A percentile compares a stretch with the other conserved stretches of the same genome.
phyloP scores from a whole-genome alignment of 1,284 basidiomycete species.

The Leccinum holopus region DNA sequence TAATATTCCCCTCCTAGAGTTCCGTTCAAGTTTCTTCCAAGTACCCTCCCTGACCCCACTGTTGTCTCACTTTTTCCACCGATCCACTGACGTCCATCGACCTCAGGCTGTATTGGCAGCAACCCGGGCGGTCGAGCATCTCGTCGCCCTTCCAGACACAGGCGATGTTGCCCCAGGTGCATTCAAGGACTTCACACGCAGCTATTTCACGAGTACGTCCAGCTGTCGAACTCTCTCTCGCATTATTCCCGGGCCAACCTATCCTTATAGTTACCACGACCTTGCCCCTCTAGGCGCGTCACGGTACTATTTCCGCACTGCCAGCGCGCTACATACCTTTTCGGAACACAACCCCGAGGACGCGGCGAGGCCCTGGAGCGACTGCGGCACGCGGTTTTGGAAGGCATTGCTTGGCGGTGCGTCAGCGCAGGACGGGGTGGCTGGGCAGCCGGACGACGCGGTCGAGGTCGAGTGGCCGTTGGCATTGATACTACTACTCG shows the following conservation, averaged over 20 bases:
- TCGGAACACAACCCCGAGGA: conserved; percentile 68
- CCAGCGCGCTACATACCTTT: conserved; percentile 71
- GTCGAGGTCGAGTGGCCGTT: conserved; percentile 76
- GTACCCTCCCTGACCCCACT: conserved; percentile 59
- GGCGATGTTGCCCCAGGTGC: conserved; percentile 34
- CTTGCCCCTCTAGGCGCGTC: conserved; percentile 26
- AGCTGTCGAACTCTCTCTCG: background rate
- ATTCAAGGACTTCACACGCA: conserved; percentile 41
- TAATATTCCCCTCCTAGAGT: conserved; percentile 46
- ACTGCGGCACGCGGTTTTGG: conserved; percentile 65
- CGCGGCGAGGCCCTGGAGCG: conserved; percentile 45
- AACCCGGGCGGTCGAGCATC: conserved; percentile 73
- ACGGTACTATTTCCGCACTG: conserved; percentile 60
- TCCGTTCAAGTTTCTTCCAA: conserved; percentile 52
- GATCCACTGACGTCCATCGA: conserved; percentile 59
- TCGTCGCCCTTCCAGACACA: conserved; percentile 68
- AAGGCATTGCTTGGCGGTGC: conserved; percentile 44
- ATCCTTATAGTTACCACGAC: background rate
- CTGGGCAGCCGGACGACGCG: conserved; percentile 41
- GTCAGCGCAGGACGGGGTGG: conserved; percentile 37
- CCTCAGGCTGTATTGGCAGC: conserved; percentile 63
- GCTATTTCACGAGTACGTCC: conserved; percentile 27
- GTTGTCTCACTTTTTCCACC: conserved; percentile 61
- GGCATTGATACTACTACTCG: conserved; percentile 54
- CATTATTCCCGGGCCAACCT: no score